These are phyloP conservation scores for Excoecaria agallocha DNA, from an alignment of 345 rosid genomes.

Conservation along the genomic window DNA sequence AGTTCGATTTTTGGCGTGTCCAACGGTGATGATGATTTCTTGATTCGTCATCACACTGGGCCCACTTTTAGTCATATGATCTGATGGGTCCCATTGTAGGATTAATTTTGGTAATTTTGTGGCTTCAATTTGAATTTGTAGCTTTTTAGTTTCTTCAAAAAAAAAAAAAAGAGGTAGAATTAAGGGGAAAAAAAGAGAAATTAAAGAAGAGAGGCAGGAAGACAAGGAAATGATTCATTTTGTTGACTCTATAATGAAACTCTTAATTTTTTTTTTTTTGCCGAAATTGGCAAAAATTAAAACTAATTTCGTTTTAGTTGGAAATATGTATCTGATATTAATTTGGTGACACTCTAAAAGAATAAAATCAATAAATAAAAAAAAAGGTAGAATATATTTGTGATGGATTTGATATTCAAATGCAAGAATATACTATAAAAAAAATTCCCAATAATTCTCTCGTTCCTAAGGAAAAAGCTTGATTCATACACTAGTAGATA, in stretches of 20 bases:
- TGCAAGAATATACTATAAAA: too few relatives aligned
- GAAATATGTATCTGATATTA: background rate
- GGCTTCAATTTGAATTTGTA: slow-evolving; percentile 7
- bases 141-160: background rate
- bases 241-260: slow-evolving; percentile 10
- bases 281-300: slow-evolving; percentile 19
- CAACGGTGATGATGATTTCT: slow-evolving; percentile 50
- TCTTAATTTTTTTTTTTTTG: slow-evolving; percentile 8
- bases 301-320: background rate
- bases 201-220: background rate
- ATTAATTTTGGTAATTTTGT: slow-evolving; percentile 4
- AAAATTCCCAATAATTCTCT: too few relatives aligned
- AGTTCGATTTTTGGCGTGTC: slow-evolving; percentile 45
- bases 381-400: too few relatives aligned
- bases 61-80: slow-evolving; percentile 46
- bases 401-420: too few relatives aligned
- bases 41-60: slow-evolving; percentile 42
- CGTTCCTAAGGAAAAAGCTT: too few relatives aligned
- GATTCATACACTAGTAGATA: background rate
- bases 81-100: slow-evolving; percentile 18
- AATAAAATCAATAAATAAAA: too few relatives aligned
- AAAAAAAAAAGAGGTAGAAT: background rate
- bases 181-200: background rate
- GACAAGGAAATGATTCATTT: background rate
- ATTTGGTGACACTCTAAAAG: too few relatives aligned